Percentiles rank a stretch among this genome's conserved stretches.
Evolutionary conservation across 148 eudicot species (phyloP).

Genomic region (Heliosperma pusillum): DNA sequence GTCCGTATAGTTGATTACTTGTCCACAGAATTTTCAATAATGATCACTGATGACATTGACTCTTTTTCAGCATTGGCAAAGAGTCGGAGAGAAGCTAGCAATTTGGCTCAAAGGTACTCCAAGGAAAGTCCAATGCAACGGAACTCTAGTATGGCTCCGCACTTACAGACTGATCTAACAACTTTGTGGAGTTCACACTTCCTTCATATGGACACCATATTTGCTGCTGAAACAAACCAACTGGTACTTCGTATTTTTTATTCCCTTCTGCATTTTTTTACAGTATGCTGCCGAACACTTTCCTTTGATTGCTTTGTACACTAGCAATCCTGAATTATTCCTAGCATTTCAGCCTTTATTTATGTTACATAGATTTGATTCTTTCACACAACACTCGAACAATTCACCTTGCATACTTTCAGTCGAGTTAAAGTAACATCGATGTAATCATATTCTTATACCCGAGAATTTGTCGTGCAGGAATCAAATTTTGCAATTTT

Average conservation of each 20-base stretch:
- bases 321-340: not conserved
- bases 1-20: not conserved
- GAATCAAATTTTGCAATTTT: conserved; percentile 43
- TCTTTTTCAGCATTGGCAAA: conserved; percentile 44
- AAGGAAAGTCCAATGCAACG: conserved; percentile 34
- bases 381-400: not conserved
- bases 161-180: conserved; percentile 50
- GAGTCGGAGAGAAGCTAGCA: conserved; percentile 71
- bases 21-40: not conserved
- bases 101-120: conserved; percentile 44
- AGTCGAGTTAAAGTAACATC: not conserved
- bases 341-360: not conserved
- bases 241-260: conserved; percentile 50
- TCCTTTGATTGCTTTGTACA: not conserved
- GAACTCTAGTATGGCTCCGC: conserved; percentile 22
- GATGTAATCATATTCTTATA: not conserved
- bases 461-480: conserved; percentile 33
- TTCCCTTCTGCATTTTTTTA: not conserved
- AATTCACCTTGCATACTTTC: not conserved
- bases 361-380: not conserved
- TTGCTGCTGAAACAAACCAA: conserved; percentile 59
- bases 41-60: not conserved
- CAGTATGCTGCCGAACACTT: not conserved
- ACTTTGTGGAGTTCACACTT: conserved; percentile 76
- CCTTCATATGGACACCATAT: conserved; percentile 48